Conservation (phyloP, 2,329 filamentous ascomycete genomes). For the Apiospora pterosperma region DNA sequence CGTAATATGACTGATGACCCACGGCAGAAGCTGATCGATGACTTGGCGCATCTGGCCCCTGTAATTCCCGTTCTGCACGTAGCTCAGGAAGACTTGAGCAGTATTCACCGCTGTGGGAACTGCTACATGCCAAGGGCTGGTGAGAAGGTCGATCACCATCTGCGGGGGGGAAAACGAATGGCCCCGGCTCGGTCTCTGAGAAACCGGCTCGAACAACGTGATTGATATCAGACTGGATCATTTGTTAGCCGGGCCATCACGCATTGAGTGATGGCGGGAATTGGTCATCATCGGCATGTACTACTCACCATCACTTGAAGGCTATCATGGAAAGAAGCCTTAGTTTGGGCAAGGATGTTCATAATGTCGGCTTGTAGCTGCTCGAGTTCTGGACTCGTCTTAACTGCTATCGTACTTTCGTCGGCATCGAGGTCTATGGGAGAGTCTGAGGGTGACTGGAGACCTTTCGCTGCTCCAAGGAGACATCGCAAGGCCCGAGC, state of each 20-base stretch:
- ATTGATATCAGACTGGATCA: slow-evolving; percentile 58
- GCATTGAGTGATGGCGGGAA: neutral
- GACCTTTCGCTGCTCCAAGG: slow-evolving; percentile 65
- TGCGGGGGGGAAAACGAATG: slow-evolving; percentile 71
- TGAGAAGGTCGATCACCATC: slow-evolving; percentile 64
- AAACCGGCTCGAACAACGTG: slow-evolving; percentile 71
- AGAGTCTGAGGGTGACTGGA: slow-evolving; percentile 65
- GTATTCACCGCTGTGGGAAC: slow-evolving; percentile 68
- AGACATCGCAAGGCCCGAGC: slow-evolving; percentile 64
- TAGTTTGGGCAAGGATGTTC: slow-evolving; percentile 41
- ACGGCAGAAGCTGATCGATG: slow-evolving; percentile 52
- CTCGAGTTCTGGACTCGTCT: slow-evolving; percentile 15
- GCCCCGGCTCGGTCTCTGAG: slow-evolving; percentile 68
- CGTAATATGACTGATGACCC: slow-evolving; percentile 61
- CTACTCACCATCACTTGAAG: slow-evolving; percentile 44
- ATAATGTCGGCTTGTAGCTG: slow-evolving; percentile 45
- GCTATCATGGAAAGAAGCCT: slow-evolving; percentile 47
- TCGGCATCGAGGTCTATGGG: slow-evolving; percentile 64
- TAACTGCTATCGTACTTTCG: slow-evolving; percentile 16
- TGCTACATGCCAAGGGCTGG: slow-evolving; percentile 56
- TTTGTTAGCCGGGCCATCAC: neutral
- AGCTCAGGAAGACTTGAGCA: slow-evolving; percentile 67
- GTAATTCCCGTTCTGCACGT: slow-evolving; percentile 44
- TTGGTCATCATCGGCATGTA: neutral
- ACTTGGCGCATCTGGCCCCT: slow-evolving; percentile 41